Conservation (phyloP, 768 basidiomycete species). For the Galerina sulciceps region DNA sequence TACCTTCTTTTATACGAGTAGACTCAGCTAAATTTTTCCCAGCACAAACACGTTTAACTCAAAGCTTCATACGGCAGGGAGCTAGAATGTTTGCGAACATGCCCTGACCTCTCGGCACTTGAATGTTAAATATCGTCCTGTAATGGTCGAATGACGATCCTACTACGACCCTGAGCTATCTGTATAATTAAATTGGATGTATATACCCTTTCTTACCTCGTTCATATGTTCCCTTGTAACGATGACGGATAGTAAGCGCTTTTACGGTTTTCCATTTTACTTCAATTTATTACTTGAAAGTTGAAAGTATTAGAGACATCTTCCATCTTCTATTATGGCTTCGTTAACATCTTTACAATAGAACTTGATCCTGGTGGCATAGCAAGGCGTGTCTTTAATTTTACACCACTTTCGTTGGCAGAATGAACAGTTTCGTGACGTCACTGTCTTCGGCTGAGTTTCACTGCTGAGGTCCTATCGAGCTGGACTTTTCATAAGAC, state of each 20-base stretch:
- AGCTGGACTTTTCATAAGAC: too few species aligned
- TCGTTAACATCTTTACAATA: too few species aligned
- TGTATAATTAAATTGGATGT: neutral
- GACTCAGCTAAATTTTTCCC: conserved; percentile 14
- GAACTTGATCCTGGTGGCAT: too few species aligned
- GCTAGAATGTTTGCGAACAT: conserved; percentile 50
- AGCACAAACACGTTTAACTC: conserved; percentile 53
- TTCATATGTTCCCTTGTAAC: neutral
- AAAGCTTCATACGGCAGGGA: conserved; percentile 57
- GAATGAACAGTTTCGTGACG: too few species aligned
- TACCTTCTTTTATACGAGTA: conserved; percentile 7
- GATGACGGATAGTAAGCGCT: neutral
- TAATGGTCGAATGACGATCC: neutral
- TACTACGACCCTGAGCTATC: conserved; percentile 2
- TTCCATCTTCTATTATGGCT: too few species aligned
- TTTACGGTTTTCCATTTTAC: too few species aligned
- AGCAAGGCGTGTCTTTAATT: too few species aligned
- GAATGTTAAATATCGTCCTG: neutral
- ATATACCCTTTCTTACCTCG: neutral
- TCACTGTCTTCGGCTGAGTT: too few species aligned
- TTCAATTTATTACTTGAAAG: too few species aligned
- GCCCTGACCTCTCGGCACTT: conserved; percentile 11
- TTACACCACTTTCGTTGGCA: too few species aligned
- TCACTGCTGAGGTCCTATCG: too few species aligned
- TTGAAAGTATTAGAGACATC: too few species aligned